Conservation (phyloP, 306 rosid species). For the Prunus kanzakura region DNA sequence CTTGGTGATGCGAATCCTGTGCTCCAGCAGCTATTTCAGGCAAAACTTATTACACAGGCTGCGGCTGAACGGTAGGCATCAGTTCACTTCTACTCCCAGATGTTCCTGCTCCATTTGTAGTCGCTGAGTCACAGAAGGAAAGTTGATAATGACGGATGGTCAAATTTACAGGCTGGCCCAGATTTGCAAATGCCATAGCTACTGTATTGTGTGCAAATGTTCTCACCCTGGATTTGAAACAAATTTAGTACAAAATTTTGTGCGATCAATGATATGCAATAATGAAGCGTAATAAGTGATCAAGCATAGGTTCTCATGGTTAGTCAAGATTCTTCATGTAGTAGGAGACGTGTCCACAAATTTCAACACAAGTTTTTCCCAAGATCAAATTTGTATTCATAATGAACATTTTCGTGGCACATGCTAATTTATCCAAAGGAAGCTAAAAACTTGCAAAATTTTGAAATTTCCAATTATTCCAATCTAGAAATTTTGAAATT, state of each 20-base stretch:
- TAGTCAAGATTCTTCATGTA: neutral
- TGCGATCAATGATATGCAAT: neutral
- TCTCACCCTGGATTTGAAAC: conserved; percentile 61
- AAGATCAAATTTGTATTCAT: neutral
- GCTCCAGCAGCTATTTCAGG: conserved; percentile 30
- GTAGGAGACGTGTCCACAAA: neutral
- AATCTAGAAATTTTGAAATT: too few relatives aligned
- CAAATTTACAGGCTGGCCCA: conserved; percentile 84
- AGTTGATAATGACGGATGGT: conserved; percentile 60
- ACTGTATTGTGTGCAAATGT: conserved; percentile 65
- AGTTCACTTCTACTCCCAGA: conserved; percentile 43
- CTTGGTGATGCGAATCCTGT: conserved; percentile 34
- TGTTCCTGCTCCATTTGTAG: conserved; percentile 39
- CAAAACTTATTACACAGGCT: conserved; percentile 30
- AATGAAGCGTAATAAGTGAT: neutral
- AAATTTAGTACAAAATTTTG: conserved; percentile 8
- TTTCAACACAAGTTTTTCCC: neutral
- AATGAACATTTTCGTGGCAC: neutral
- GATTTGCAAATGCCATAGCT: conserved; percentile 87
- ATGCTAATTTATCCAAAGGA: neutral
- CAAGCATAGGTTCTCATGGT: neutral
- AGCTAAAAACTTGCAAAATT: neutral
- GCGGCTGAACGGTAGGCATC: conserved; percentile 39
- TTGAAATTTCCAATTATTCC: neutral
- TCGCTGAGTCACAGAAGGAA: conserved; percentile 32